These are phyloP conservation scores for Solanum pennellii DNA, from an alignment of 257 asterid genomes.

Conservation along the genomic window DNA sequence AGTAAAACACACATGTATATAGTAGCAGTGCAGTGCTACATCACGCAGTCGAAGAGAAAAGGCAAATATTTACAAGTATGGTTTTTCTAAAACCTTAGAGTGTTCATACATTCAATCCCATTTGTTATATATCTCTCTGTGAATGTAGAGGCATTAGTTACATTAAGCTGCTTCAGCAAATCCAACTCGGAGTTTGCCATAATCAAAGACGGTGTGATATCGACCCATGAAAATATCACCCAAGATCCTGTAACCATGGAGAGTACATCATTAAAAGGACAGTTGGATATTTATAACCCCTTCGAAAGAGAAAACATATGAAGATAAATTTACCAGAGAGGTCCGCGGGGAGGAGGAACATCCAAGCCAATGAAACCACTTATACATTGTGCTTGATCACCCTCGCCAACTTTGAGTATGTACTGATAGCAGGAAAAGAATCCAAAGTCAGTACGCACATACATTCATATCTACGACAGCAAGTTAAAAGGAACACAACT, in stretches of 20 bases:
- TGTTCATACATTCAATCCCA: not conserved
- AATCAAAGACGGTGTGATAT: conserved; percentile 70
- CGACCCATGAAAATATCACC: conserved; percentile 84
- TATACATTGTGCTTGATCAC: conserved; percentile 74
- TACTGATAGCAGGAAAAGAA: conserved; percentile 32
- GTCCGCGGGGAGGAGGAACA: conserved; percentile 96
- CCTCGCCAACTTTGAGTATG: conserved; percentile 88
- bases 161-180: conserved; percentile 71
- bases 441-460: not conserved
- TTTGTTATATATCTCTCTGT: not conserved
- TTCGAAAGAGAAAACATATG: not conserved
- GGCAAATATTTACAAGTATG: not conserved
- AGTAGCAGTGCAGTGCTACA: not conserved
- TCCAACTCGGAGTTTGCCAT: conserved; percentile 50
- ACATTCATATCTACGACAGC: not conserved
- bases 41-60: not conserved
- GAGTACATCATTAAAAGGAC: not conserved
- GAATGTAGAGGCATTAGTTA: not conserved
- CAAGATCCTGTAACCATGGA: conserved; percentile 39
- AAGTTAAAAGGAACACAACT: not conserved
- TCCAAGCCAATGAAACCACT: conserved; percentile 89
- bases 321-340: conserved; percentile 63
- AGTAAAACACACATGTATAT: not conserved
- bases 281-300: not conserved
- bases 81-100: not conserved